Base-by-base conservation (phyloP, 2,329 filamentous ascomycete species). In the Calonectria crousiana region DNA sequence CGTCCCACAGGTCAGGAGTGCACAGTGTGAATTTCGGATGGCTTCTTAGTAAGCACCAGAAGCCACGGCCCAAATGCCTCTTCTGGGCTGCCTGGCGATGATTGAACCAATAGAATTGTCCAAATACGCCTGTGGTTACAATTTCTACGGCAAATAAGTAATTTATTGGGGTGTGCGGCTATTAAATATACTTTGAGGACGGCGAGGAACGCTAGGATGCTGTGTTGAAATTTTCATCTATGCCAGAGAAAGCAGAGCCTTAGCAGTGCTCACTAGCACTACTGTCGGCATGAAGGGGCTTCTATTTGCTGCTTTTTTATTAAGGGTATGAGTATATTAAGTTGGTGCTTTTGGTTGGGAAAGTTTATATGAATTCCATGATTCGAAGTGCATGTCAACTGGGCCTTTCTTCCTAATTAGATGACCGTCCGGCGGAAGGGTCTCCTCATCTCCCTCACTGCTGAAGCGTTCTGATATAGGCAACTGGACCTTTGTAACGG, bases 401-500 rank as follows among this genome's bases (percentile, higher is more conserved):
- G 18, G 41, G 16, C 38, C 41, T 18, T n/a, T 2, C 5, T 44
- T n/a, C 6, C 41, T 18, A n/a, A n/a, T 20, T 44, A 18, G 41
- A 44, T 44, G 18, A 41, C 38, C 4, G 16, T 41, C 38, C 16
- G 38, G 38, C 14, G 38, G 20, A 23, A n/a, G 3, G 44, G 5
- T n/a, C 3, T 52, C 23, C 20, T 28, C 6, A 32, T 26, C 11
- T 26, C 51, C 38, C 26, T 64, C n/a, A 60, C 60, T 78, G 67
- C 30, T 78, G 69, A 2, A 75, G 60, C 6, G 67, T 75, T 28
- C 76, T 67, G 6, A 77, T 68, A 4, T 79, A 79, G 0, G 78
- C 75, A 0, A 79, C 78, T 0, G 78, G 78, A 0, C 78, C 78
- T 47, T 79, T 70, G 9, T 79, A 79, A 0, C 72, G 69, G 2